These are phyloP conservation scores for Hyphopichia buzzinii DNA, from an alignment of 1,139 yeast species.

Conservation along the genomic window DNA sequence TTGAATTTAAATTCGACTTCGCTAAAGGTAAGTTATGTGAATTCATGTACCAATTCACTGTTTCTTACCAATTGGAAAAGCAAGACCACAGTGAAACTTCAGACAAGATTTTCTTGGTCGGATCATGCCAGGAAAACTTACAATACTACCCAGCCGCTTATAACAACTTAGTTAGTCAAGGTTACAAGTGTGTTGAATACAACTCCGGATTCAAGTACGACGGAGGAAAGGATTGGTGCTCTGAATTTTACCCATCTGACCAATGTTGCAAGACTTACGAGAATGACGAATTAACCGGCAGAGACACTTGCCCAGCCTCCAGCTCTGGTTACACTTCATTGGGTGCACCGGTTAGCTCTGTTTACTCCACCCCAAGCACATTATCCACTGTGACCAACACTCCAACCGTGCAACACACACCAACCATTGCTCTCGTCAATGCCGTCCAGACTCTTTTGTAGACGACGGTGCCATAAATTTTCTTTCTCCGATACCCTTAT, in stretches of 20 bases:
- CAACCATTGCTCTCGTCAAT: slow-evolving; percentile 1
- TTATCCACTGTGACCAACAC: background rate
- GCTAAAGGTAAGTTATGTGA: slow-evolving; percentile 18
- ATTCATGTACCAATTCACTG: slow-evolving; percentile 19
- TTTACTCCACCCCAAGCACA: slow-evolving; percentile 1
- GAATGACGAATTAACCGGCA: slow-evolving; percentile 13
- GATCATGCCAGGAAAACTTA: slow-evolving; percentile 17
- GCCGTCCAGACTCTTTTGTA: background rate
- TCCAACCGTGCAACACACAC: background rate
- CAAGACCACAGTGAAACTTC: slow-evolving; percentile 10
- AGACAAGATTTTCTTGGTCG: slow-evolving; percentile 20
- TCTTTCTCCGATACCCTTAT: background rate
- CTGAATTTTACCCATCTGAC: slow-evolving; percentile 14
- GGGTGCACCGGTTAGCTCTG: slow-evolving; percentile 1
- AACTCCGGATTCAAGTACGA: slow-evolving; percentile 19
- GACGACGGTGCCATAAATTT: background rate
- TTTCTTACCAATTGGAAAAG: slow-evolving; percentile 16
- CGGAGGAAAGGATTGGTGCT: slow-evolving; percentile 22
- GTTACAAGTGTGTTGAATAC: slow-evolving; percentile 21
- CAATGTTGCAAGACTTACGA: slow-evolving; percentile 15
- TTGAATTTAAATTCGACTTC: slow-evolving; percentile 18
- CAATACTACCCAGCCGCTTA: slow-evolving; percentile 14
- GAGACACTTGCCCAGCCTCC: slow-evolving; percentile 16
- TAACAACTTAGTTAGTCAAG: slow-evolving; percentile 11
- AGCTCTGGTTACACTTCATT: slow-evolving; percentile 9